Conservation (phyloP, 805 yeast genomes). For the Kluyveromyces siamensis region DNA sequence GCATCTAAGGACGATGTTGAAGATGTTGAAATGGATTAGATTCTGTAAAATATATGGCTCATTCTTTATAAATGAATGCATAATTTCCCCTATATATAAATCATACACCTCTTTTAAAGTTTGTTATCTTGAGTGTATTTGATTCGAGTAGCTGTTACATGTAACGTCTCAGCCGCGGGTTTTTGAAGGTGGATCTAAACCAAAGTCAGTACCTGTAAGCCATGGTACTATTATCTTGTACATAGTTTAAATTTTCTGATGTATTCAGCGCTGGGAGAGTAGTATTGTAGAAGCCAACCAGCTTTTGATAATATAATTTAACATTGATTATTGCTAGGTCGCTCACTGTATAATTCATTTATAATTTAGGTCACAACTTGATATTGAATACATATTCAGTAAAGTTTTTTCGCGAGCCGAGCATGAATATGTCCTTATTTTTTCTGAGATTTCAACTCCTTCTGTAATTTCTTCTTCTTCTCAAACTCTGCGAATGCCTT, state of each 20-base stretch:
- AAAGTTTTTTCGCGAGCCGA: neutral
- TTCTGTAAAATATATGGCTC: neutral
- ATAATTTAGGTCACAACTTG: too few species aligned
- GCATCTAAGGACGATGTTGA: slow-evolving; percentile 33
- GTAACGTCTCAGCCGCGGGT: too few species aligned
- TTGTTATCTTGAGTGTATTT: neutral
- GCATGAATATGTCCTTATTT: neutral
- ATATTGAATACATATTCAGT: too few species aligned
- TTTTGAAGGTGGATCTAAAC: too few species aligned
- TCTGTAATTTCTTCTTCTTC: slow-evolving; percentile 43
- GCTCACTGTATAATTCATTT: too few species aligned
- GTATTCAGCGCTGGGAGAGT: too few species aligned
- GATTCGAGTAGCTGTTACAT: neutral
- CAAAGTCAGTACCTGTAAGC: too few species aligned
- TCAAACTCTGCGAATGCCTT: slow-evolving; percentile 81
- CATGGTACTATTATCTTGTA: too few species aligned
- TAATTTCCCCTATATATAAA: neutral
- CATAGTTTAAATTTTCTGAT: too few species aligned
- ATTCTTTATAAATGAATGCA: slow-evolving; percentile 1
- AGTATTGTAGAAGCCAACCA: too few species aligned
- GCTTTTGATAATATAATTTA: too few species aligned
- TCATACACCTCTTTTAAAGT: neutral
- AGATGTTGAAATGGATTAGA: slow-evolving; percentile 29
- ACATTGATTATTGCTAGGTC: too few species aligned
- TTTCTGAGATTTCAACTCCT: slow-evolving; percentile 10